Percentiles rank a stretch among this genome's conserved stretches.
phyloP scores from a whole-genome alignment of 2,329 filamentous ascomycete species.

The Cladobotryum protrusum region DNA sequence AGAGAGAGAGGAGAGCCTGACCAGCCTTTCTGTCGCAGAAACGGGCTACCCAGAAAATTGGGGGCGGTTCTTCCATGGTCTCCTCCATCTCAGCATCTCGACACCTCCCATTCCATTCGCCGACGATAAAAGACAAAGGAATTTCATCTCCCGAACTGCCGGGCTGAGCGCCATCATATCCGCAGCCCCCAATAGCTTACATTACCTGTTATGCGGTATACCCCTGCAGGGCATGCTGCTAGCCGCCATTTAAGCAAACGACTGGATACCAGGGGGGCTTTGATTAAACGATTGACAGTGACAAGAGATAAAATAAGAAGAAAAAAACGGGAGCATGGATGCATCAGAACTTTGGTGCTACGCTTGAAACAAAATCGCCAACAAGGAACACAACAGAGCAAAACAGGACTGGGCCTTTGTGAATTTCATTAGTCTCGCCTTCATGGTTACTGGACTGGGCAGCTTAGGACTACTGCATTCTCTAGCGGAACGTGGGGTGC shows the following conservation, averaged over 20 bases:
- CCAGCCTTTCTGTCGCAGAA: no score
- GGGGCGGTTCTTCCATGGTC: no score
- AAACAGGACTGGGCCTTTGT: no score
- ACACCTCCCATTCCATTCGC: not conserved
- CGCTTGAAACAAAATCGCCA: no score
- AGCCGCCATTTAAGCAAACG: constrained; percentile 10
- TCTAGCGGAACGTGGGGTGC: not conserved
- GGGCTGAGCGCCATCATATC: not conserved
- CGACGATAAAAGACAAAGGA: not conserved
- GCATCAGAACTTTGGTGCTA: constrained; percentile 4
- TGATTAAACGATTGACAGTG: not conserved
- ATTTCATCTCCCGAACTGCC: not conserved
- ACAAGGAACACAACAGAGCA: no score
- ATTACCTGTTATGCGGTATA: no score
- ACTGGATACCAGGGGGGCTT: constrained; percentile 1
- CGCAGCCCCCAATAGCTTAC: not conserved
- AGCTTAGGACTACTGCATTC: not conserved
- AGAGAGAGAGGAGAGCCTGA: no score
- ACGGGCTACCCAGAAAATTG: no score
- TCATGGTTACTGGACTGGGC: no score
- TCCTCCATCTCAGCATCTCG: no score
- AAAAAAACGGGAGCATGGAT: constrained; percentile 1
- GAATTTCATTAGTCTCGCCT: no score
- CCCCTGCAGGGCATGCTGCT: constrained; percentile 10
- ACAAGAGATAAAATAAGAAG: not conserved